A percentile compares a stretch with the other conserved stretches of the same genome.
phyloP scores from a whole-genome alignment of 495 filamentous ascomycete genomes.

The Oidiodendron maius region DNA sequence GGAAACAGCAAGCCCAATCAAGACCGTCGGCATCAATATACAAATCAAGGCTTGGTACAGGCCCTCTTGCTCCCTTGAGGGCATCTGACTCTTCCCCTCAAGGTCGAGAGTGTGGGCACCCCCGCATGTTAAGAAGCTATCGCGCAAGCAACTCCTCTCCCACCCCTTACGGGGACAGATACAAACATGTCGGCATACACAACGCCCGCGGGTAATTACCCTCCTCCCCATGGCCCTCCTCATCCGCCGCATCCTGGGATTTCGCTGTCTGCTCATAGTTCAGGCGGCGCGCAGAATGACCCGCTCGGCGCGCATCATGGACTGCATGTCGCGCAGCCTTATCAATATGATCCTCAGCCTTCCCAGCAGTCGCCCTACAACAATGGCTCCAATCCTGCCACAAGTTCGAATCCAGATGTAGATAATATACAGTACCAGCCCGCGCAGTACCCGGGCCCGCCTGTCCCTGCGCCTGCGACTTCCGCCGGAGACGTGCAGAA shows the following conservation, averaged over 20 bases:
- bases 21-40: too few species aligned
- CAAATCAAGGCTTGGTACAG: too few species aligned
- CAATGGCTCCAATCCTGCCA: conserved; percentile 15
- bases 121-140: too few species aligned
- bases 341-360: conserved; percentile 7
- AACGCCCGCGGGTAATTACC: conserved; percentile 1
- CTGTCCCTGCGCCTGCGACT: not conserved
- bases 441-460: too few species aligned
- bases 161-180: not conserved
- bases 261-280: not conserved
- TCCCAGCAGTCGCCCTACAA: conserved; percentile 9
- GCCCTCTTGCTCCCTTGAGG: too few species aligned
- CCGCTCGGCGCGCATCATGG: conserved; percentile 2
- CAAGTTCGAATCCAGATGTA: not conserved
- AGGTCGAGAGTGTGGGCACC: too few species aligned
- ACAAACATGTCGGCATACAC: conserved; percentile 7
- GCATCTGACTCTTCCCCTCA: too few species aligned
- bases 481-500: conserved; percentile 17
- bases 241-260: conserved; percentile 1
- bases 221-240: conserved; percentile 1
- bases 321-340: not conserved
- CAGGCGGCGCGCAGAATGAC: not conserved
- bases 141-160: too few species aligned
- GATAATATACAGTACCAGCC: not conserved
- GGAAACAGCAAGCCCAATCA: too few species aligned